phyloP scores from a whole-genome alignment of 257 asterid genomes.

The Solanum paucissectum region DNA sequence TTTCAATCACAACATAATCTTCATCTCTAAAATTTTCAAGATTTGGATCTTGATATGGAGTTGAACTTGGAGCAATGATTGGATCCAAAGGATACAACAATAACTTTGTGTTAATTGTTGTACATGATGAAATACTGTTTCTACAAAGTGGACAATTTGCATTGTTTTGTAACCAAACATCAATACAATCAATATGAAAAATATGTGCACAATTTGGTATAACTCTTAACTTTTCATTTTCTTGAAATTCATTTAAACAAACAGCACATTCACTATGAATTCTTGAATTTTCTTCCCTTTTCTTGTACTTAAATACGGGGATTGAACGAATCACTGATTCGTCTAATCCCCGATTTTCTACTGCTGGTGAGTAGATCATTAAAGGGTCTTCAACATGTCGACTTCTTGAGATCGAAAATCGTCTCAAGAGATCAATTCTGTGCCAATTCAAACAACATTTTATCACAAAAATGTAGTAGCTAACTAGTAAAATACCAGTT shows the following conservation, averaged over 20 bases:
- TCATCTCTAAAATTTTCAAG: constrained; percentile 34
- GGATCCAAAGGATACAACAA: constrained; percentile 10
- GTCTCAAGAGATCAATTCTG: constrained; percentile 49
- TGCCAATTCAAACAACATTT: constrained; percentile 89
- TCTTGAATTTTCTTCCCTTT: not conserved
- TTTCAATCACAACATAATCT: constrained; percentile 67
- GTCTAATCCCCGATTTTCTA: constrained; percentile 47
- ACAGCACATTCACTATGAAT: constrained; percentile 51
- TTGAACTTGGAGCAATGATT: constrained; percentile 16
- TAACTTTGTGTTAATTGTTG: not conserved
- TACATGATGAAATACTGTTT: constrained; percentile 34
- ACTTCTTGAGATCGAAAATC: constrained; percentile 46
- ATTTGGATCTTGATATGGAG: constrained; percentile 21
- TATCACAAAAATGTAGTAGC: constrained; percentile 85
- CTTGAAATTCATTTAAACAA: constrained; percentile 63
- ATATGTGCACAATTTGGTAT: constrained; percentile 66
- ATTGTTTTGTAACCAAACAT: constrained; percentile 83
- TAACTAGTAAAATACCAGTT: constrained; percentile 62
- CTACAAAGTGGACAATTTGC: constrained; percentile 89
- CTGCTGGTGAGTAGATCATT: constrained; percentile 20
- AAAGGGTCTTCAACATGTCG: constrained; percentile 30
- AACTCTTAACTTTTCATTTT: constrained; percentile 49
- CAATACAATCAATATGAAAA: constrained; percentile 84
- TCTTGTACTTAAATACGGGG: constrained; percentile 47
- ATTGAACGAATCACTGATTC: constrained; percentile 58